Evolutionary conservation across 129 eudicot genomes (phyloP).

Genomic region (Centaurea solstitialis): DNA sequence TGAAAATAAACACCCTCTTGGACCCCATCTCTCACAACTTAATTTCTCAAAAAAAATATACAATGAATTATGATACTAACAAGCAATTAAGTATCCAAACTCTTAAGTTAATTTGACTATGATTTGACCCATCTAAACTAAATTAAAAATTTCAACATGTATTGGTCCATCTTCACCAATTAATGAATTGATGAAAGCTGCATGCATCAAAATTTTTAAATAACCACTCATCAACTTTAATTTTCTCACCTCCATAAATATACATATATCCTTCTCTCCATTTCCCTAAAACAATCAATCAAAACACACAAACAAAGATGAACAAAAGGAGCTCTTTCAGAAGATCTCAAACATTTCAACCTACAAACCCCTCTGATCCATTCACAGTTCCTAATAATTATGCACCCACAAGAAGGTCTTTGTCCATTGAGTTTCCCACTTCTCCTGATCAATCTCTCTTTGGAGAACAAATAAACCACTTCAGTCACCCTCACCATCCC

Average conservation of each 20-base stretch:
- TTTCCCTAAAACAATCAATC: not conserved
- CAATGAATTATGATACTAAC: not conserved
- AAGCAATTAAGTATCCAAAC: not conserved
- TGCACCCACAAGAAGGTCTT: slow-evolving; percentile 19
- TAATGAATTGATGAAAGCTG: not conserved
- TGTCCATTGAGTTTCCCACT: slow-evolving; percentile 53
- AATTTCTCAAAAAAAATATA: not conserved
- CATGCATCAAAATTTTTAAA: not conserved
- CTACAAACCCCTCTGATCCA: slow-evolving; percentile 8
- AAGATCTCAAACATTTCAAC: slow-evolving; percentile 29
- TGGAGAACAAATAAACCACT: slow-evolving; percentile 50
- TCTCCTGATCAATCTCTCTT: slow-evolving; percentile 44
- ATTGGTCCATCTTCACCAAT: not conserved
- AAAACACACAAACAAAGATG: not conserved
- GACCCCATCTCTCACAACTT: not conserved
- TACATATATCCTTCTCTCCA: not conserved
- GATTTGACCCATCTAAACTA: too few species aligned
- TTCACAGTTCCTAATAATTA: not conserved
- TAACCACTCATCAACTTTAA: slow-evolving; percentile 3
- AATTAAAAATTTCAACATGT: too few species aligned
- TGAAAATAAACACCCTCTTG: not conserved
- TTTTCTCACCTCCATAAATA: slow-evolving; percentile 24
- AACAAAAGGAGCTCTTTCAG: slow-evolving; percentile 24
- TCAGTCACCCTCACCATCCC: slow-evolving; percentile 68
- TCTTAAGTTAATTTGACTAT: not conserved